These are phyloP conservation scores for Dactylellina haptotyla DNA, from an alignment of 2,329 filamentous ascomycete genomes.

Conservation along the genomic window DNA sequence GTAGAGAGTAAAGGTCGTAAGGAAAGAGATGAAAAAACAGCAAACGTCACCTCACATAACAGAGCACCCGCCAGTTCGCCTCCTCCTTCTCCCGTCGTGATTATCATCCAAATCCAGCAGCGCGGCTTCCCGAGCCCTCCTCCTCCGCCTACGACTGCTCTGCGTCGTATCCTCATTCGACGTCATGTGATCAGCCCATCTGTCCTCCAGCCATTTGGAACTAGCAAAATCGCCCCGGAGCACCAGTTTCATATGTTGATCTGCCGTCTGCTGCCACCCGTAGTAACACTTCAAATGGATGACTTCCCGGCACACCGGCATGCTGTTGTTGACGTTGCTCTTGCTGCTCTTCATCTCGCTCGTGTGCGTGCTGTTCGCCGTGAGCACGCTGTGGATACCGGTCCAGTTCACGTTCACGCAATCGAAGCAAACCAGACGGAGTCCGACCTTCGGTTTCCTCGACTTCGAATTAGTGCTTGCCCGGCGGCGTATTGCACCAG, in stretches of 20 bases:
- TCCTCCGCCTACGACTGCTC: constrained; percentile 72
- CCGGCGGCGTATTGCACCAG: constrained; percentile 75
- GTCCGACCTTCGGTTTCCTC: constrained; percentile 66
- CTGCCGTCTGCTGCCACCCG: constrained; percentile 91
- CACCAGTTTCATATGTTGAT: constrained; percentile 90
- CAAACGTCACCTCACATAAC: constrained; percentile 32
- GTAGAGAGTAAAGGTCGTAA: not conserved
- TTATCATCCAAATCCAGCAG: constrained; percentile 78
- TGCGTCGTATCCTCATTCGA: constrained; percentile 81
- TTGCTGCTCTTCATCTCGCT: constrained; percentile 60
- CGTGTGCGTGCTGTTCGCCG: constrained; percentile 79
- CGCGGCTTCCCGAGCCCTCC: constrained; percentile 83
- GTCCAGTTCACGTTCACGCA: constrained; percentile 93
- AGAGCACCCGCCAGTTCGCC: constrained; percentile 40
- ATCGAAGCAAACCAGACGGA: constrained; percentile 86
- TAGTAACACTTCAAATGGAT: constrained; percentile 93
- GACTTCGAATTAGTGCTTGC: constrained; percentile 57
- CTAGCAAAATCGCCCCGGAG: constrained; percentile 71
- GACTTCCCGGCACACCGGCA: constrained; percentile 76
- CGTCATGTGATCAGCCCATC: constrained; percentile 96
- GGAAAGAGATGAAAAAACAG: not conserved
- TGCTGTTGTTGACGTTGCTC: constrained; percentile 59
- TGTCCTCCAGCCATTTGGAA: constrained; percentile 82
- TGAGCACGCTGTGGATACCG: constrained; percentile 85
- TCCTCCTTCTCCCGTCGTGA: constrained; percentile 24